These are phyloP conservation scores for Sporothrix dimorphospora DNA, from an alignment of 2,329 filamentous ascomycete species.

Conservation along the genomic window DNA sequence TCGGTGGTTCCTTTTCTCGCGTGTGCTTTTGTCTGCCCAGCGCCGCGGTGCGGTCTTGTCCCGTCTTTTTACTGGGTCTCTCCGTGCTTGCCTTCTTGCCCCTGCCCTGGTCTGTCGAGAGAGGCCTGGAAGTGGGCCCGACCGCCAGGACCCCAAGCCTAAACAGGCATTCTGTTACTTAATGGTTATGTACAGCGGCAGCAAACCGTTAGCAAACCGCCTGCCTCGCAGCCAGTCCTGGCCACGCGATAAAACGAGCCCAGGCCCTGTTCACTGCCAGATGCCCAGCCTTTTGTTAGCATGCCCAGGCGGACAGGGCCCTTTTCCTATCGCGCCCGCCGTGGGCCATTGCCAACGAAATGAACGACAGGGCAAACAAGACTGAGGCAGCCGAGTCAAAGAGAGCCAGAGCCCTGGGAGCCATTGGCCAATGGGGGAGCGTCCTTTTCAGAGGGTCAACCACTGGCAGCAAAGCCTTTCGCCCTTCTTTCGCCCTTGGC, in stretches of 20 bases:
- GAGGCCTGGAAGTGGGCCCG: conserved; percentile 21
- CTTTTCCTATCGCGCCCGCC: background rate
- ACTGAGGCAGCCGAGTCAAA: too few relatives aligned
- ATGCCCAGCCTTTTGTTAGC: conserved; percentile 2
- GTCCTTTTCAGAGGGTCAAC: background rate
- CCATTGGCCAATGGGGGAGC: conserved; percentile 30
- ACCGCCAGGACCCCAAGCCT: conserved; percentile 23
- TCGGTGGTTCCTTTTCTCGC: conserved; percentile 12
- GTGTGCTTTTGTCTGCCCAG: background rate
- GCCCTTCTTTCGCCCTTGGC: background rate
- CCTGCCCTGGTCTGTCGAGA: conserved; percentile 5
- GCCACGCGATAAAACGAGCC: conserved; percentile 31
- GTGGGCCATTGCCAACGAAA: background rate
- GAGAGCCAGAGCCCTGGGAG: conserved; percentile 19
- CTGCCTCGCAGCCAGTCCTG: conserved; percentile 29
- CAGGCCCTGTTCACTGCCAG: background rate
- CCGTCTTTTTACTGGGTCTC: conserved; percentile 7
- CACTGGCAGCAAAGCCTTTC: conserved; percentile 8
- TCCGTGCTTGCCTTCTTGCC: conserved; percentile 10
- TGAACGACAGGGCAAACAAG: background rate
- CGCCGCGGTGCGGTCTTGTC: conserved; percentile 16
- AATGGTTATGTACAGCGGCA: conserved; percentile 35
- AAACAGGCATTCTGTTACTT: conserved; percentile 34
- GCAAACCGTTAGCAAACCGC: conserved; percentile 32
- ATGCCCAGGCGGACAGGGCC: background rate